Conservation (phyloP, 116 monocot genomes). For the Phalaenopsis hybrid region DNA sequence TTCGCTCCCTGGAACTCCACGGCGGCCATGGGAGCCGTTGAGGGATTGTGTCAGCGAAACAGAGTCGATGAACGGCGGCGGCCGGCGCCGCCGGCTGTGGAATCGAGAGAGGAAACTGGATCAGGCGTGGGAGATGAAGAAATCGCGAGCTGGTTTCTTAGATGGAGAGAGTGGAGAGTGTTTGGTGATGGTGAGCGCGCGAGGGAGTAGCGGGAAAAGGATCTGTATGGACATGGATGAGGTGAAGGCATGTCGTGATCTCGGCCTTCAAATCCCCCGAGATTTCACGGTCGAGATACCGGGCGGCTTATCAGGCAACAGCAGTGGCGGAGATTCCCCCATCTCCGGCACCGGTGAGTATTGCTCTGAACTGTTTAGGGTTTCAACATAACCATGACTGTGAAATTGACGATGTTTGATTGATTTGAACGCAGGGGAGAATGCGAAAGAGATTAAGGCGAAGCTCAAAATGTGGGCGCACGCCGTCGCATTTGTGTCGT, state of each 20-base stretch:
- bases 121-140: conserved; percentile 42
- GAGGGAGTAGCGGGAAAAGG: neutral
- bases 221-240: conserved; percentile 68
- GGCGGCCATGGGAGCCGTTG: neutral
- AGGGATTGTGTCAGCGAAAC: conserved; percentile 25
- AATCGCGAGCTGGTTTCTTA: neutral
- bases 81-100: neutral
- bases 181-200: conserved; percentile 20
- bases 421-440: conserved; percentile 16
- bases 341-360: conserved; percentile 31
- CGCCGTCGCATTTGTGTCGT: conserved; percentile 50
- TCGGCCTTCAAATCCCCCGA: conserved; percentile 48
- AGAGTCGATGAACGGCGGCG: neutral
- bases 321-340: conserved; percentile 33
- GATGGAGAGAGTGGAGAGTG: conserved; percentile 13
- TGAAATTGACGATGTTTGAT: neutral
- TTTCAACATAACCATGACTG: neutral
- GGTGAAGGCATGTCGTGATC: conserved; percentile 58
- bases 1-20: conserved; percentile 24
- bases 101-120: conserved; percentile 29
- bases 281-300: conserved; percentile 61
- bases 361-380: neutral
- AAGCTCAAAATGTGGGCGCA: conserved; percentile 61
- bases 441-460: conserved; percentile 53
- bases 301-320: conserved; percentile 21